phyloP scores from a whole-genome alignment of 2,329 filamentous ascomycete genomes.

The Fusarium anthophilum region DNA sequence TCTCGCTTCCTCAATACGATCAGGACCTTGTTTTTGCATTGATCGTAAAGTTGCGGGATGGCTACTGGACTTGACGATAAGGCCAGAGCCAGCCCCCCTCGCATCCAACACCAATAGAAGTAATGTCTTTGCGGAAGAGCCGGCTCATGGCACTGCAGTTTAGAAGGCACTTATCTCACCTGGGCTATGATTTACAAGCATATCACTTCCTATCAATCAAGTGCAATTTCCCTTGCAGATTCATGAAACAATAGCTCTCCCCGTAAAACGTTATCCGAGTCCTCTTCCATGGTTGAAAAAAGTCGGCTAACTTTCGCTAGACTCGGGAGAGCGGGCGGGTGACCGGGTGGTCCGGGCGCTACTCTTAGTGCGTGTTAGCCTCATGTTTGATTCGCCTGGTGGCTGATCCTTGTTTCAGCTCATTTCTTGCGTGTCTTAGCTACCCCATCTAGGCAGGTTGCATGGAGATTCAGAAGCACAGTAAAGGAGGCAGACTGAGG shows the following conservation, averaged over 20 bases:
- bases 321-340: neutral
- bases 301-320: neutral
- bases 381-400: fast-evolving
- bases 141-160: fast-evolving
- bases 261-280: neutral
- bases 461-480: neutral
- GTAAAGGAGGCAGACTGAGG: neutral
- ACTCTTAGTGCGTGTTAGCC: neutral
- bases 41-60: too few relatives aligned
- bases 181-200: fast-evolving
- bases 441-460: neutral
- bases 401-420: neutral
- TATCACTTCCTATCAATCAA: fast-evolving
- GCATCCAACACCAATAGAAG: fast-evolving
- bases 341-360: neutral
- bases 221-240: neutral
- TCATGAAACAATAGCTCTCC: neutral
- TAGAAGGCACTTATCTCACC: neutral
- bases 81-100: too few relatives aligned
- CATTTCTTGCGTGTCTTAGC: neutral
- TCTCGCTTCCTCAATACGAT: too few relatives aligned
- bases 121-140: fast-evolving
- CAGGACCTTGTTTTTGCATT: fast-evolving
- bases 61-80: neutral
- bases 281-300: fast-evolving